These are phyloP conservation scores for Penicillium sclerotigenum DNA, from an alignment of 2,329 filamentous ascomycete species.

Conservation along the genomic window DNA sequence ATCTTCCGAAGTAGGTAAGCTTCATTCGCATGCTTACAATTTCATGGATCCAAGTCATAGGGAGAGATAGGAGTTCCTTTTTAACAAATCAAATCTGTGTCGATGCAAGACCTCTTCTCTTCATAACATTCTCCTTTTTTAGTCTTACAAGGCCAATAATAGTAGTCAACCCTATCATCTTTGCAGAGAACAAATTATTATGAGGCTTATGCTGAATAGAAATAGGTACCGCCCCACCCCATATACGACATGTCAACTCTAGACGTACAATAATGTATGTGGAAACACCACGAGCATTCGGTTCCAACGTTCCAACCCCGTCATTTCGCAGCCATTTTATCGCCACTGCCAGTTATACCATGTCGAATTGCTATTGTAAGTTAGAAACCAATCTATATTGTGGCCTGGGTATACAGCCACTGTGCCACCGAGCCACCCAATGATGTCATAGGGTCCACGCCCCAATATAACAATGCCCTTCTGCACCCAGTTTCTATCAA, in stretches of 20 bases:
- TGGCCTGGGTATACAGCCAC: neutral
- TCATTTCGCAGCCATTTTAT: neutral
- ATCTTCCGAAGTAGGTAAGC: neutral
- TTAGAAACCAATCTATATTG: neutral
- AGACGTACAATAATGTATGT: neutral
- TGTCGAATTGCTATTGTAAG: neutral
- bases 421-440: neutral
- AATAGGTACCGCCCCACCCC: too few relatives aligned
- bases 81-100: neutral
- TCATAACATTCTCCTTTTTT: neutral
- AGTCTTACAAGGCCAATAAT: too few relatives aligned
- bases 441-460: constrained; percentile 5
- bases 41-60: neutral
- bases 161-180: too few relatives aligned
- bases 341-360: neutral
- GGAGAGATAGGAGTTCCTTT: neutral
- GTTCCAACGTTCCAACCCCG: too few relatives aligned
- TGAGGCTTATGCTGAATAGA: too few relatives aligned
- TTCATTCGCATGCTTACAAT: neutral
- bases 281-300: neutral
- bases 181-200: too few relatives aligned
- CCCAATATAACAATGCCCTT: constrained; percentile 2
- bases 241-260: too few relatives aligned
- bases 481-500: neutral
- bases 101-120: neutral